These are phyloP conservation scores for Lasiosphaeriaceae sp. DNA, from an alignment of 495 filamentous ascomycete genomes.

Conservation along the genomic window DNA sequence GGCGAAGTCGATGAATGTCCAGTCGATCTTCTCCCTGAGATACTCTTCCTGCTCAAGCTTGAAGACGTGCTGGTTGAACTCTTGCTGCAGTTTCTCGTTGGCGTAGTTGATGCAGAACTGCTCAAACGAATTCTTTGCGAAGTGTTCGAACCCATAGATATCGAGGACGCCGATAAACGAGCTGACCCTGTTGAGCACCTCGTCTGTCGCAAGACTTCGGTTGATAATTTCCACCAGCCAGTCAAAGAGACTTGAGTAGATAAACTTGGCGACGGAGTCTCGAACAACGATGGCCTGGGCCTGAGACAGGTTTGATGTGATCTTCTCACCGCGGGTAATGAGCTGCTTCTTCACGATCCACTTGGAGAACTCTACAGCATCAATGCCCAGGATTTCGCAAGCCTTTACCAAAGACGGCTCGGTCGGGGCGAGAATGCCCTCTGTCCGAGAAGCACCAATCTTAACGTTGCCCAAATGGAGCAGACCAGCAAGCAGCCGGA, in stretches of 20 bases:
- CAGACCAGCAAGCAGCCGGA: slow-evolving; percentile 85
- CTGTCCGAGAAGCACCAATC: slow-evolving; percentile 83
- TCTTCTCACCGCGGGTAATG: slow-evolving; percentile 94
- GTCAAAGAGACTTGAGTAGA: slow-evolving; percentile 98
- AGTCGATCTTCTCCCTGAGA: slow-evolving; percentile 92
- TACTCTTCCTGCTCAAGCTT: slow-evolving; percentile 99
- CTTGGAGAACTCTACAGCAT: slow-evolving; percentile 84
- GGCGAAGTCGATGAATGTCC: slow-evolving; percentile 99
- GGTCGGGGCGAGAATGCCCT: slow-evolving; percentile 73
- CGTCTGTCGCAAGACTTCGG: slow-evolving; percentile 79
- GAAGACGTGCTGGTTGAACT: slow-evolving; percentile 99
- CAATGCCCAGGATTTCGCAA: slow-evolving; percentile 83
- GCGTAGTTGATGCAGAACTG: slow-evolving; percentile 99
- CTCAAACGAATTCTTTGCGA: slow-evolving; percentile 99
- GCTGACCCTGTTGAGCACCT: slow-evolving; percentile 72
- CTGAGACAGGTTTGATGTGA: slow-evolving; percentile 90
- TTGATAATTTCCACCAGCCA: slow-evolving; percentile 98
- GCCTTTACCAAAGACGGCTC: slow-evolving; percentile 81
- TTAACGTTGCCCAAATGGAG: slow-evolving; percentile 95
- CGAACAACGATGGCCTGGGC: slow-evolving; percentile 92
- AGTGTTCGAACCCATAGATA: slow-evolving; percentile 99
- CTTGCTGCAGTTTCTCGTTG: slow-evolving; percentile 98
- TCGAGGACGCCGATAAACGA: slow-evolving; percentile 99
- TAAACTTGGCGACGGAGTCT: slow-evolving; percentile 97
- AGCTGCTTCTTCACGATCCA: slow-evolving; percentile 99